These are phyloP conservation scores for Kwoniella mangroviensis DNA, from an alignment of 768 basidiomycete genomes.

Conservation along the genomic window DNA sequence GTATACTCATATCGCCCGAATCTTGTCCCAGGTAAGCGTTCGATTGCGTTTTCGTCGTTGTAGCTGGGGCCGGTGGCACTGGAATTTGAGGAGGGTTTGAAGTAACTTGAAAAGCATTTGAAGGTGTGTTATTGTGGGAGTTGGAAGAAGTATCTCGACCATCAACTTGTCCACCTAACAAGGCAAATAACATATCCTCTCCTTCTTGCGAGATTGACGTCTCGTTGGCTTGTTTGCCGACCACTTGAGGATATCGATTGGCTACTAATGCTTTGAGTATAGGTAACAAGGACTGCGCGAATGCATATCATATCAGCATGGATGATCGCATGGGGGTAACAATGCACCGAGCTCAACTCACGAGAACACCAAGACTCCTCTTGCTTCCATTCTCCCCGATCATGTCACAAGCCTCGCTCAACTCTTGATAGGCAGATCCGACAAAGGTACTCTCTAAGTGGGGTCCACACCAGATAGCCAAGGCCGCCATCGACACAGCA, in stretches of 20 bases:
- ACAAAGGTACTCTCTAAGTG: constrained; percentile 42
- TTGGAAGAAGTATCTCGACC: constrained; percentile 8
- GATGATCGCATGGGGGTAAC: too few relatives aligned
- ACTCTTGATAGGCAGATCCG: constrained; percentile 40
- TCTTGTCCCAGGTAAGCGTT: constrained; percentile 6
- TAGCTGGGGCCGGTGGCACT: not conserved
- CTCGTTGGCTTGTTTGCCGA: constrained; percentile 24
- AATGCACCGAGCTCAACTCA: too few relatives aligned
- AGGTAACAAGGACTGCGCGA: constrained; percentile 35
- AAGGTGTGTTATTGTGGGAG: not conserved
- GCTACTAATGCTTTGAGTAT: constrained; percentile 40
- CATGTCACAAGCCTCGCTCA: constrained; percentile 47
- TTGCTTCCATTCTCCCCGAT: constrained; percentile 41
- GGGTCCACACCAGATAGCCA: constrained; percentile 52
- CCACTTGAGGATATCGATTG: constrained; percentile 42
- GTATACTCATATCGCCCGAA: not conserved
- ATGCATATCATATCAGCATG: not conserved
- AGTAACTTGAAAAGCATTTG: not conserved
- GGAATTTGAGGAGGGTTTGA: not conserved
- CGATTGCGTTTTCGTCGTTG: constrained; percentile 12
- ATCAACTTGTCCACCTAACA: constrained; percentile 48
- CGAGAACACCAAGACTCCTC: constrained; percentile 41
- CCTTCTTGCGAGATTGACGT: constrained; percentile 33
- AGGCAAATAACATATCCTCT: constrained; percentile 51
- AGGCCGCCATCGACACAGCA: constrained; percentile 48